Percentiles rank a stretch among this genome's conserved stretches.
phyloP scores from a whole-genome alignment of 345 rosid genomes.

The Litchi chinensis region DNA sequence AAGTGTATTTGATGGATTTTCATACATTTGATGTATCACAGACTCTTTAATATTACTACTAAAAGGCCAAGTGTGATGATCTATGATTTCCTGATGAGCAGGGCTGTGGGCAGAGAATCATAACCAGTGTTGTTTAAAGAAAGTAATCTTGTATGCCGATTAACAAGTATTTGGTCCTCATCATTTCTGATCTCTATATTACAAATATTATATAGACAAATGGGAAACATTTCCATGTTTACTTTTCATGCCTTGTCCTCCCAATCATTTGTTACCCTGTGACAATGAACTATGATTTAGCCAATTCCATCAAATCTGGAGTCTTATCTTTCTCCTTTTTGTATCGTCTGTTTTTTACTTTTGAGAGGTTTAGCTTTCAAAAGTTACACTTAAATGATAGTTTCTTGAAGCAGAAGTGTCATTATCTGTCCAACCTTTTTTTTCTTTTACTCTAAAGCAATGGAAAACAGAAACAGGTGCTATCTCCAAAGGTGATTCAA shows the following conservation, averaged over 20 bases:
- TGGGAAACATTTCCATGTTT: not conserved
- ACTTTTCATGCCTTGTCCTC: constrained; percentile 17
- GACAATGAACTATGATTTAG: not conserved
- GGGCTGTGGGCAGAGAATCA: not conserved
- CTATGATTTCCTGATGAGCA: not conserved
- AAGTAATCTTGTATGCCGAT: not conserved
- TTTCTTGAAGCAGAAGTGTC: constrained; percentile 33
- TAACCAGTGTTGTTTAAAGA: not conserved
- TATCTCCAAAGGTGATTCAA: not conserved
- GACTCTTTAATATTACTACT: too few relatives aligned
- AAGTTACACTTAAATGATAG: constrained; percentile 23
- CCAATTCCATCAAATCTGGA: constrained; percentile 11
- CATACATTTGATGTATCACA: too few relatives aligned
- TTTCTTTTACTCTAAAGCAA: constrained; percentile 19
- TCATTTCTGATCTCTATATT: not conserved
- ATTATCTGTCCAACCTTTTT: constrained; percentile 2
- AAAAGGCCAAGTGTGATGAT: not conserved
- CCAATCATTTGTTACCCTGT: constrained; percentile 21
- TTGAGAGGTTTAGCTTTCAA: not conserved
- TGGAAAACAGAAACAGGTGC: constrained; percentile 11
- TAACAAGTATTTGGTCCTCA: constrained; percentile 1
- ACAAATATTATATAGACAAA: not conserved
- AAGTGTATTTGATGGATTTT: too few relatives aligned
- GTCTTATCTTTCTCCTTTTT: not conserved
- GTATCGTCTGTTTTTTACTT: not conserved